phyloP scores from a whole-genome alignment of 192 early-diverging fungal genomes.

The Bifiguratus adelaidae region DNA sequence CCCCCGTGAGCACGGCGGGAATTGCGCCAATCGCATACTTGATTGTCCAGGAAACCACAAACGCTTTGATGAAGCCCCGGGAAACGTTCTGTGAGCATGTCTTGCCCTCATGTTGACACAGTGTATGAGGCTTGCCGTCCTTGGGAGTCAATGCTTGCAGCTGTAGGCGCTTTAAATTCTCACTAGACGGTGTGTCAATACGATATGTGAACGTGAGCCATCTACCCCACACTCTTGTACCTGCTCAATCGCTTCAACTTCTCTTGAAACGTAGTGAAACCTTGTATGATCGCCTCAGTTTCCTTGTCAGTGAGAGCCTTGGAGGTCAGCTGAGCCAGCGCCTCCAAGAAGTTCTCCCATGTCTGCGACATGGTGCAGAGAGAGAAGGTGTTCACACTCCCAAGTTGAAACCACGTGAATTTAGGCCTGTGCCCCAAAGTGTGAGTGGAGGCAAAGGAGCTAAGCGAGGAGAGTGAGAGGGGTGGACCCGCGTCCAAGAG shows the following conservation, averaged over 20 bases:
- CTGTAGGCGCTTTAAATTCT: slow-evolving; percentile 25
- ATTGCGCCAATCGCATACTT: slow-evolving; percentile 46
- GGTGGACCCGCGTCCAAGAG: too few species aligned
- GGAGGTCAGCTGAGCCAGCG: slow-evolving; percentile 43
- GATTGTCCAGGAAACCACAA: slow-evolving; percentile 41
- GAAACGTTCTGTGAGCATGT: slow-evolving; percentile 52
- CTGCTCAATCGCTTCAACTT: slow-evolving; percentile 55
- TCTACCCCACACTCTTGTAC: slow-evolving; percentile 17
- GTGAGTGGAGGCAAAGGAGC: too few species aligned
- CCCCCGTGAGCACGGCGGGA: slow-evolving; percentile 40
- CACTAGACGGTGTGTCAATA: slow-evolving; percentile 14
- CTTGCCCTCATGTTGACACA: slow-evolving; percentile 52
- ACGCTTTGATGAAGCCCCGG: slow-evolving; percentile 53
- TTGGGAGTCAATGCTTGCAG: slow-evolving; percentile 19
- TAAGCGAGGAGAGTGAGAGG: too few species aligned
- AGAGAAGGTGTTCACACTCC: too few species aligned
- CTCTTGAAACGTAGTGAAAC: slow-evolving; percentile 50
- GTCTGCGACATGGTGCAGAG: slow-evolving; percentile 3
- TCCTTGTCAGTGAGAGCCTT: slow-evolving; percentile 54
- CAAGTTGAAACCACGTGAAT: too few species aligned
- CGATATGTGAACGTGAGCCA: neutral
- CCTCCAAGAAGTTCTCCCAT: slow-evolving; percentile 52
- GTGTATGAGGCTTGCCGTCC: slow-evolving; percentile 8
- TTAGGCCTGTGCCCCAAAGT: too few species aligned
- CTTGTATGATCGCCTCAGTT: slow-evolving; percentile 43